Base-by-base conservation (phyloP, 805 yeast genomes). In the Nakazawaea wickerhamii region DNA sequence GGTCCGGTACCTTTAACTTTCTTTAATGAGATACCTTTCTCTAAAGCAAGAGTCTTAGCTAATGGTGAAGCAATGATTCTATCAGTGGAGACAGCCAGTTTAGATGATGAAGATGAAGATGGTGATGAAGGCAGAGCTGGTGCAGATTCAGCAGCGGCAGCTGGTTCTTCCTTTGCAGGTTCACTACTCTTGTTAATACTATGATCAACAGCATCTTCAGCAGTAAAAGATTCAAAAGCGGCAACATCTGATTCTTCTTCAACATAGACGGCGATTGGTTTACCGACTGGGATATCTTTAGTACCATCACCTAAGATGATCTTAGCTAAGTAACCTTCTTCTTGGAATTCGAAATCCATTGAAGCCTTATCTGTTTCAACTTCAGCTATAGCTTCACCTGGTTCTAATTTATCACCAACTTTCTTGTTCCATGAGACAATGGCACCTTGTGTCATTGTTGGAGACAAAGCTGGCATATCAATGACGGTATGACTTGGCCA, bases 391-490 rank as follows among this genome's bases (percentile, higher is more conserved):
- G 93, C 81, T 60, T 90, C 97, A 65, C 99, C 99, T 17, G 97
- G 93, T 23, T 75, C 57, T 52, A 93, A 78, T 63, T 77, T 67
- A 62, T 93, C 99, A 58, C 99, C 99, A 30, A 81, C 86, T 35
- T 76, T 65, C 71, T 90, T 93, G 61, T 80, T 75, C 99, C 99
- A 93, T 46, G 78, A 71, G 30, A 91, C 91, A 51, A 93, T 71
- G 64, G 79, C 83, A 61, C 99, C 99, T 60, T 86, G 91, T 48
- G 96, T 85, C 99, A 93, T 93, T 42, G 99, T 93, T 51, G 99
- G 99, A n/a, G 98, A 91, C 57, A 93, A 72, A 8, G 99, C 99
- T 38, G 99, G 99, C 99, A 93, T 93, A 62, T 82, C 83, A 55
- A 93, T 88, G 58, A 93, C 81, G 47, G 84, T 79, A 67, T 93